Conservation (phyloP, 2,329 filamentous ascomycete genomes). For the Aspergillus sergii region DNA sequence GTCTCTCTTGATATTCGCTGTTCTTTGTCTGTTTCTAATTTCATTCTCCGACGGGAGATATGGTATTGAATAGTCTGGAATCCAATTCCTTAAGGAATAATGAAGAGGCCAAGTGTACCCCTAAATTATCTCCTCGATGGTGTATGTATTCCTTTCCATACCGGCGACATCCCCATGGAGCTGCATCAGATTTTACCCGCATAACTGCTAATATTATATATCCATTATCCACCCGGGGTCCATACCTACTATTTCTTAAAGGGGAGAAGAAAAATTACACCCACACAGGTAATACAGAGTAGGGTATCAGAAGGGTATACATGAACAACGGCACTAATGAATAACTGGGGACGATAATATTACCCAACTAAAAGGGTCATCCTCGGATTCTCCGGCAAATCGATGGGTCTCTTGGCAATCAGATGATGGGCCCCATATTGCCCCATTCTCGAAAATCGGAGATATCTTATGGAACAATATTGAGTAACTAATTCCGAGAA, state of each 20-base stretch:
- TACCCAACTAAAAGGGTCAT: conserved; percentile 1
- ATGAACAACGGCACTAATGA: neutral
- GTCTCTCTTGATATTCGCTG: neutral
- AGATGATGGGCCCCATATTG: conserved; percentile 17
- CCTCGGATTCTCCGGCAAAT: conserved; percentile 23
- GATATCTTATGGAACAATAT: conserved; percentile 1
- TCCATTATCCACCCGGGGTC: neutral
- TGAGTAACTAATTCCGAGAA: conserved; percentile 2
- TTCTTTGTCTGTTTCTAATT: neutral
- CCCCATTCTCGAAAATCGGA: conserved; percentile 5
- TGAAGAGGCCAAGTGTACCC: neutral
- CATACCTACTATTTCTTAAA: neutral
- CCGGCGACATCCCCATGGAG: neutral
- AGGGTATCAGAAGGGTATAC: neutral
- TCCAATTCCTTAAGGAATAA: neutral
- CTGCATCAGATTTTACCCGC: neutral
- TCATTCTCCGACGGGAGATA: neutral
- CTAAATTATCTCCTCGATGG: neutral
- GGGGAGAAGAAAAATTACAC: neutral
- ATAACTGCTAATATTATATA: neutral
- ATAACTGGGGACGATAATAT: neutral
- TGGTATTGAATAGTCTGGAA: neutral
- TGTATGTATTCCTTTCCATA: neutral
- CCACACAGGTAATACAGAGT: neutral
- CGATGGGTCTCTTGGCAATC: conserved; percentile 23